Evolutionary conservation across 345 rosid genomes (phyloP).

Genomic region (Citrus inodora): DNA sequence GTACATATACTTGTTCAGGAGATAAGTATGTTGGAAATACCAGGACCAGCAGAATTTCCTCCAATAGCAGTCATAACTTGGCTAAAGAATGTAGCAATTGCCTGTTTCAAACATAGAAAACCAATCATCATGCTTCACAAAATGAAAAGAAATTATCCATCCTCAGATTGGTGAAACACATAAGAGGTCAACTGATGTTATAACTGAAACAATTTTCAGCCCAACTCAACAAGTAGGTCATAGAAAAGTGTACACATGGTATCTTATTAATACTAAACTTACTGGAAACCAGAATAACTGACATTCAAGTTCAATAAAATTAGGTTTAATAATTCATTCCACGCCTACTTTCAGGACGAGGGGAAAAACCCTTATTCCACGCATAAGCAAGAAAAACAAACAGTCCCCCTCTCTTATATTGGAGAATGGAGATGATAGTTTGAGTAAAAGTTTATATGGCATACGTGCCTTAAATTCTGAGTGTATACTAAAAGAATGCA

Average conservation of each 20-base stretch:
- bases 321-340: no score
- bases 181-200: neutral
- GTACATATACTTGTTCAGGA: neutral
- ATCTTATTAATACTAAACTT: neutral
- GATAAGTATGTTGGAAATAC: constrained; percentile 14
- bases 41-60: constrained; percentile 55
- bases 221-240: neutral
- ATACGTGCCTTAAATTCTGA: neutral
- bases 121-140: constrained; percentile 2
- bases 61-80: constrained; percentile 49
- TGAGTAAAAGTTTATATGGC: neutral
- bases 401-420: neutral
- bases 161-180: neutral
- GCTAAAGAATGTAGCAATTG: constrained; percentile 48
- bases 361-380: neutral
- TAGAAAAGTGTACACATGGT: neutral
- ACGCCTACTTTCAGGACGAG: neutral
- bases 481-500: neutral
- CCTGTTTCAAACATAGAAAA: constrained; percentile 24
- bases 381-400: neutral
- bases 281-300: neutral
- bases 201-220: neutral
- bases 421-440: neutral
- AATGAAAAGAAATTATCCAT: neutral
- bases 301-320: neutral